Conservation (phyloP, 2,329 filamentous ascomycete genomes). For the Aspergillus chevalieri region DNA sequence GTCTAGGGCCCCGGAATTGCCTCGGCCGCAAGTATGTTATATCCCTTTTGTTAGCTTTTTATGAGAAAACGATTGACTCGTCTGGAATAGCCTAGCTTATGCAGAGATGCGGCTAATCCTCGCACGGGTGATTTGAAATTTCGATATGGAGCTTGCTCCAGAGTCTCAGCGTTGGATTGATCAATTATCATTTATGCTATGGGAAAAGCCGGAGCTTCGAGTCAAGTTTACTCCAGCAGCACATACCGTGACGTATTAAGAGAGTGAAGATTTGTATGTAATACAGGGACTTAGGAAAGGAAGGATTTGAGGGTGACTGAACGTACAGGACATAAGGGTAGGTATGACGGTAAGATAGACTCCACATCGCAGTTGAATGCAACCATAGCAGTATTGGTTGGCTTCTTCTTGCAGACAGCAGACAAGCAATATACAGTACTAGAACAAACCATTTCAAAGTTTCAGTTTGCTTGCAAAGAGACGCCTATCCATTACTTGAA, state of each 20-base stretch:
- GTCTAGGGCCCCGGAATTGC: background rate
- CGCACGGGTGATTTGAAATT: constrained; percentile 9
- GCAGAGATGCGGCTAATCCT: constrained; percentile 7
- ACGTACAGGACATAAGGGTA: too few relatives aligned
- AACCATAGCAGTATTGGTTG: too few relatives aligned
- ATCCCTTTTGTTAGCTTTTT: background rate
- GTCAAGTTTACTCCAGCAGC: background rate
- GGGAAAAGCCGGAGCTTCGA: background rate
- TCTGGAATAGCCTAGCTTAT: background rate
- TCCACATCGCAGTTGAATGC: too few relatives aligned
- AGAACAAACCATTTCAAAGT: too few relatives aligned
- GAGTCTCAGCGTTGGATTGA: background rate
- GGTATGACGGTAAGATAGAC: too few relatives aligned
- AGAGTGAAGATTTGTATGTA: too few relatives aligned
- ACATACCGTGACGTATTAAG: background rate
- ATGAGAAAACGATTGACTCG: background rate
- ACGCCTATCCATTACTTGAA: too few relatives aligned
- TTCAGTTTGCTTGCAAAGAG: too few relatives aligned
- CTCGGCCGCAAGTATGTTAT: background rate
- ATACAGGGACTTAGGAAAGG: too few relatives aligned
- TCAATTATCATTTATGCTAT: background rate
- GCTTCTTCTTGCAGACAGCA: too few relatives aligned
- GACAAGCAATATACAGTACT: too few relatives aligned
- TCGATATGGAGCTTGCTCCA: constrained; percentile 2
- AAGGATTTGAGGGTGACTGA: too few relatives aligned